Evolutionary conservation across 2,329 filamentous ascomycete species (phyloP).

Genomic region (Fusarium azukiicola): DNA sequence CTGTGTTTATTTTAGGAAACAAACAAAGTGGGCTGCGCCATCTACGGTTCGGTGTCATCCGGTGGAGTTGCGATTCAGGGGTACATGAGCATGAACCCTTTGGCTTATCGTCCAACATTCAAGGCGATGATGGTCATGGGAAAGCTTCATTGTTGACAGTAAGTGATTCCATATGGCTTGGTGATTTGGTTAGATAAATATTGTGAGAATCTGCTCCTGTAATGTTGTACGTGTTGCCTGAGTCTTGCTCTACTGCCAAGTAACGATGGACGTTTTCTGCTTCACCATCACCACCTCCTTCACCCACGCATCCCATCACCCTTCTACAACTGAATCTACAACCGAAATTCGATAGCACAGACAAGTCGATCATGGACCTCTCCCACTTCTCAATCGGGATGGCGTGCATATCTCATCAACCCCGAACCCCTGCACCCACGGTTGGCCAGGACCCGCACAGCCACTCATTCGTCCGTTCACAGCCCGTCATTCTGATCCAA

Average conservation of each 20-base stretch:
- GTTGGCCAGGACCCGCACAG: constrained; percentile 17
- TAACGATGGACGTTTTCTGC: too few relatives aligned
- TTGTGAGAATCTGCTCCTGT: too few relatives aligned
- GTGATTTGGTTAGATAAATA: not conserved
- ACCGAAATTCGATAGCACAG: constrained; percentile 1
- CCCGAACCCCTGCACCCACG: not conserved
- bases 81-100: not conserved
- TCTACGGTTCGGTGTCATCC: not conserved
- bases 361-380: not conserved
- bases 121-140: not conserved
- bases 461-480: constrained; percentile 4
- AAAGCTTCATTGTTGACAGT: not conserved
- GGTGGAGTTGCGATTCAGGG: not conserved
- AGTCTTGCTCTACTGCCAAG: not conserved
- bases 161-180: not conserved
- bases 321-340: constrained; percentile 1
- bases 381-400: constrained; percentile 9
- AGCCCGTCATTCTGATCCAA: constrained; percentile 19
- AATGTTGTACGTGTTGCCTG: not conserved
- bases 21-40: constrained; percentile 6
- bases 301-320: not conserved
- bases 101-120: not conserved
- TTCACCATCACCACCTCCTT: not conserved
- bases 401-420: constrained; percentile 3
- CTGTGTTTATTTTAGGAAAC: constrained; percentile 12